Evolutionary conservation across 169 alveolate species (phyloP), one percentile per base, ranked within the genome.

Genomic region (Cryptosporidium parvum): DNA sequence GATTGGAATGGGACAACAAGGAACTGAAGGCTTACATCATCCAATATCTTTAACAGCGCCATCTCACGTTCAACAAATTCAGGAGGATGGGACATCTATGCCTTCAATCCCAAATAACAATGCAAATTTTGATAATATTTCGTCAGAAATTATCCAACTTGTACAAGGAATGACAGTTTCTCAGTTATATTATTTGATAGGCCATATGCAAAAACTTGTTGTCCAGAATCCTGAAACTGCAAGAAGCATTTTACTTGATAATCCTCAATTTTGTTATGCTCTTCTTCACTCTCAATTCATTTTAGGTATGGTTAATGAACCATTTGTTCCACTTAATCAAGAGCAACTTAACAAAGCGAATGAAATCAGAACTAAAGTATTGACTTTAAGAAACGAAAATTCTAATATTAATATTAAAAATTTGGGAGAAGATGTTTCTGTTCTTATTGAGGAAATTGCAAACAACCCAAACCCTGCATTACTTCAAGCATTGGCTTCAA

Each of bases 261-360:
- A 92, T 29, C 84, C 62, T 53, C 86, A 48, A 48, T 91, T 92
- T 45, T 91, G 93, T 1, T 92, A 92, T 53, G 93, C 93, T 23
- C 59, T 92, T 26, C 85, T 92, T 9, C 94, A 92, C 45, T 86
- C 93, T 52, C 85, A 89, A 33, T 92, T 86, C 23, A 84, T 92
- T 16, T 23, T 92, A 26, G 86, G 92, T 52, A 58, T 92, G 51
- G 86, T 86, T 2, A 92, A 86, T 45, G 94, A 92, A 6, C 84
- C 89, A 42, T 80, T 80, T 80, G 75, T 67, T 23, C 89, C 89
- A 16, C 45, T 80, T 2, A 80, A 26, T 26, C 80, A 59, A 33
- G 89, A 80, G 12, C 89, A 80, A 33, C 89, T 80, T 16, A 80
- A 65, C 69, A 80, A 45, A 26, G 89, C 89, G 3, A 80, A 65